A percentile compares a stretch with the other conserved stretches of the same genome.
Evolutionary conservation across 2,329 filamentous ascomycete species (phyloP).

Genomic region (Colletotrichum sp.): DNA sequence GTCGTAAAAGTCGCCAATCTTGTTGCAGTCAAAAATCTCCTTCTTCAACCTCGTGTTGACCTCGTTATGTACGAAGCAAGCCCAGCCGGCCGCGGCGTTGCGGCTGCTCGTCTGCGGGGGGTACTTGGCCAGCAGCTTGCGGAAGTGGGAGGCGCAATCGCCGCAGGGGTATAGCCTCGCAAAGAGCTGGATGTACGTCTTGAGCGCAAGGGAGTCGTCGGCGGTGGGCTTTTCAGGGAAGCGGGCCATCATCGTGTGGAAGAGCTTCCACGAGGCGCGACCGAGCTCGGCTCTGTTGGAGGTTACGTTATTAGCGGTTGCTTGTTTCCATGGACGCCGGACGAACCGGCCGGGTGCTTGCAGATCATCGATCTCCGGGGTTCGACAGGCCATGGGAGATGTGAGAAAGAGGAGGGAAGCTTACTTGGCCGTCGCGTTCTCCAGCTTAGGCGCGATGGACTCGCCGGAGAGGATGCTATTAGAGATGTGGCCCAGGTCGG

Average conservation of each 20-base stretch:
- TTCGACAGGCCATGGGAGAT: neutral
- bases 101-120: conserved; percentile 70
- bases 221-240: conserved; percentile 69
- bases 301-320: conserved; percentile 2
- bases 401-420: too few relatives aligned
- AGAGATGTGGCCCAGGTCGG: conserved; percentile 49
- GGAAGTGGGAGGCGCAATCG: conserved; percentile 73
- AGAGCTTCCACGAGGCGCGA: conserved; percentile 71
- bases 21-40: conserved; percentile 67
- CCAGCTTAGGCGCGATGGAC: conserved; percentile 80
- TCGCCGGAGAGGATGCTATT: conserved; percentile 65
- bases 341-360: neutral
- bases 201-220: conserved; percentile 67
- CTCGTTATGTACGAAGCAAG: conserved; percentile 71
- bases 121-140: conserved; percentile 63
- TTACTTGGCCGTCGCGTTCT: conserved; percentile 82
- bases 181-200: conserved; percentile 70
- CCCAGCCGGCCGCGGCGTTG: conserved; percentile 70
- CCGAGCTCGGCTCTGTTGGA: conserved; percentile 64
- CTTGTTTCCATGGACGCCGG: neutral
- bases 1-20: conserved; percentile 75
- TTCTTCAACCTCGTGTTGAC: conserved; percentile 71
- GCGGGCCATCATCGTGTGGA: conserved; percentile 74
- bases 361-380: neutral
- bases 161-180: conserved; percentile 74